Evolutionary conservation across 2,329 filamentous ascomycete species (phyloP).

Genomic region (Neopestalotiopsis sp.): DNA sequence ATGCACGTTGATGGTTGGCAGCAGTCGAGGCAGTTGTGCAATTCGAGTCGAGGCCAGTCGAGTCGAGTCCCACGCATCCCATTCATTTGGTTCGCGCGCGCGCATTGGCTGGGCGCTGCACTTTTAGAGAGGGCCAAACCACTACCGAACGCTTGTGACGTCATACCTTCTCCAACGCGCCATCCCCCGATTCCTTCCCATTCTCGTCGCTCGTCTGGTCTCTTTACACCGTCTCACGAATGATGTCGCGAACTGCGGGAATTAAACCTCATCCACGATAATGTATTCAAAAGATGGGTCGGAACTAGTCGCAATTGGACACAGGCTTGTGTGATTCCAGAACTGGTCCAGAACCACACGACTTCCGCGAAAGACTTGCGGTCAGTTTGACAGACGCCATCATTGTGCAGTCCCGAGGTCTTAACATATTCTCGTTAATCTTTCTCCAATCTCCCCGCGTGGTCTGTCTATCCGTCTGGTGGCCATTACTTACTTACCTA

Average conservation of each 20-base stretch:
- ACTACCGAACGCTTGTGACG: not conserved
- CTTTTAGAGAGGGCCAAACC: not conserved
- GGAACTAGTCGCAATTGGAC: slow-evolving; percentile 2
- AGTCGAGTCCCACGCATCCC: not conserved
- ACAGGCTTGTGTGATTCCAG: not conserved
- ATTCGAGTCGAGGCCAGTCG: not conserved
- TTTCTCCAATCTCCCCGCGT: not conserved
- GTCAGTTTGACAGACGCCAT: not conserved
- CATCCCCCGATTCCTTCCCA: not conserved
- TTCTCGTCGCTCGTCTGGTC: not conserved
- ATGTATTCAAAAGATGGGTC: not conserved
- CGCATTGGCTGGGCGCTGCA: too few species aligned
- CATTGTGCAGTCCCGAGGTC: slow-evolving; percentile 1
- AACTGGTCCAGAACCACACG: not conserved
- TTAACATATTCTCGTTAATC: not conserved
- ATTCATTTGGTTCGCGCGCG: not conserved
- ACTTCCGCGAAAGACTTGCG: slow-evolving; percentile 1
- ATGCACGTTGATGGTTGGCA: not conserved
- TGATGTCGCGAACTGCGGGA: not conserved
- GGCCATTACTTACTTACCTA: not conserved
- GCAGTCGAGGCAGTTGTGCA: not conserved
- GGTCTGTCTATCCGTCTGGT: too few species aligned
- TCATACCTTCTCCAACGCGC: not conserved
- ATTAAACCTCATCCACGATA: slow-evolving; percentile 2
- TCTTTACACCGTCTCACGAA: not conserved